Percentiles rank a stretch among this genome's conserved stretches.
Conservation (phyloP, 2,329 filamentous ascomycete genomes). For the Colletotrichum sp. region DNA sequence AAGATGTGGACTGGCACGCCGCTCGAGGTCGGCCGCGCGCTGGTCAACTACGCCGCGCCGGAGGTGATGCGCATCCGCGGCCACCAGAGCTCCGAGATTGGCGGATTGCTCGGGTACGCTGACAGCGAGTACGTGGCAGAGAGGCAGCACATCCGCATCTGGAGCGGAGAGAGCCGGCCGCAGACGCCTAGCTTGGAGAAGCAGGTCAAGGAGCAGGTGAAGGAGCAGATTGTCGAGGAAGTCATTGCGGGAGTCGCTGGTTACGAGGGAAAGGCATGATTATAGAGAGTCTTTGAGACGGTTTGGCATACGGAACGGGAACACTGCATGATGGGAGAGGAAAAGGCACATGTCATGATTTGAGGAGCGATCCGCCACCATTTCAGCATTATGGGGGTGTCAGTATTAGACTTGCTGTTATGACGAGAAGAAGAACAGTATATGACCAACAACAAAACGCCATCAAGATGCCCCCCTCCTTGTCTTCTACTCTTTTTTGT, state of each 20-base stretch:
- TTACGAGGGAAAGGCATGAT: conserved; percentile 22
- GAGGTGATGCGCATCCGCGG: conserved; percentile 89
- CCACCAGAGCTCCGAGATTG: conserved; percentile 81
- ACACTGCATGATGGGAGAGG: not conserved
- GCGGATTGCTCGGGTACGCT: conserved; percentile 82
- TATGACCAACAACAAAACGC: conserved; percentile 18
- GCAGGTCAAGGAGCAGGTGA: conserved; percentile 15
- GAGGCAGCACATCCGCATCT: conserved; percentile 85
- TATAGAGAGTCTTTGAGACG: not conserved
- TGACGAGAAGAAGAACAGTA: not conserved
- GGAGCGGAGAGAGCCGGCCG: conserved; percentile 58
- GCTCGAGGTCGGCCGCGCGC: conserved; percentile 81
- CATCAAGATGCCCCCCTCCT: conserved; percentile 15
- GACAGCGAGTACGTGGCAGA: conserved; percentile 94
- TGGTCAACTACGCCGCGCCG: conserved; percentile 90
- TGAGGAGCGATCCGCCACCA: not conserved
- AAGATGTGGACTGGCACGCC: conserved; percentile 57
- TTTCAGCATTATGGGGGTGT: not conserved
- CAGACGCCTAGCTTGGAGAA: conserved; percentile 47
- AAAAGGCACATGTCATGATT: not conserved
- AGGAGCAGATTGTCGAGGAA: conserved; percentile 3
- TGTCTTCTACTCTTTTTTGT: conserved; percentile 12
- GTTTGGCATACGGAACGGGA: not conserved
- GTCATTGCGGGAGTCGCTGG: conserved; percentile 25
- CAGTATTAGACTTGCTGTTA: not conserved